Conservation (phyloP, 2,329 filamentous ascomycete genomes). For the Chrysoporthe puriensis region DNA sequence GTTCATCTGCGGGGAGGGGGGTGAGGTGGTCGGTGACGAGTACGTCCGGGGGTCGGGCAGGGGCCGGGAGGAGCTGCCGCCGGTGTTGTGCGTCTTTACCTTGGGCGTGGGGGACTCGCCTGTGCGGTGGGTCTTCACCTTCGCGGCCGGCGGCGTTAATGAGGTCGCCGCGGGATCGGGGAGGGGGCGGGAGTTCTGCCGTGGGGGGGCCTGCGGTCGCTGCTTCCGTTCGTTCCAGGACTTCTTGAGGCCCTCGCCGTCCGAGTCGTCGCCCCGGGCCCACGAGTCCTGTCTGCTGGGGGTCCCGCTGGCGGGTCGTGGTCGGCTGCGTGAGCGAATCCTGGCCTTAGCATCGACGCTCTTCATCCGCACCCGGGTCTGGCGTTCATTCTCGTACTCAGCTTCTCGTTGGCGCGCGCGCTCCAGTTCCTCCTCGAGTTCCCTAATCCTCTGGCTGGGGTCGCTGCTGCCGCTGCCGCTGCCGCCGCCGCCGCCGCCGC, state of each 20-base stretch:
- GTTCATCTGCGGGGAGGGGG: constrained; percentile 37
- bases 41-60: constrained; percentile 54
- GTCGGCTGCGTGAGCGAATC: constrained; percentile 47
- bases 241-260: constrained; percentile 65
- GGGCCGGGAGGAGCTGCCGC: constrained; percentile 49
- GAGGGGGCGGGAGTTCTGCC: constrained; percentile 43
- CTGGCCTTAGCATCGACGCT: constrained; percentile 38
- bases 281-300: constrained; percentile 66
- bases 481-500: constrained; percentile 41
- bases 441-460: constrained; percentile 71
- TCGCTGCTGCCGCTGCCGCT: constrained; percentile 41
- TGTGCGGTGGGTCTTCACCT: constrained; percentile 39
- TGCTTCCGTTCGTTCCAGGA: constrained; percentile 52
- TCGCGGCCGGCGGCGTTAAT: constrained; percentile 31
- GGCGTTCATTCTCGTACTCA: constrained; percentile 63
- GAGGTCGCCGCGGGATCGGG: constrained; percentile 42
- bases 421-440: constrained; percentile 76
- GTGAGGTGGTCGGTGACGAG: constrained; percentile 31
- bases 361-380: constrained; percentile 50
- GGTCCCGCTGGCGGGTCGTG: constrained; percentile 35
- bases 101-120: constrained; percentile 33
- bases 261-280: constrained; percentile 52
- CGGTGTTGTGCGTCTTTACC: constrained; percentile 45
- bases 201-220: constrained; percentile 34
- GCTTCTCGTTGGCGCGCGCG: constrained; percentile 64